These are phyloP conservation scores for Botrytis aclada DNA, from an alignment of 2,329 filamentous ascomycete species.

Conservation along the genomic window DNA sequence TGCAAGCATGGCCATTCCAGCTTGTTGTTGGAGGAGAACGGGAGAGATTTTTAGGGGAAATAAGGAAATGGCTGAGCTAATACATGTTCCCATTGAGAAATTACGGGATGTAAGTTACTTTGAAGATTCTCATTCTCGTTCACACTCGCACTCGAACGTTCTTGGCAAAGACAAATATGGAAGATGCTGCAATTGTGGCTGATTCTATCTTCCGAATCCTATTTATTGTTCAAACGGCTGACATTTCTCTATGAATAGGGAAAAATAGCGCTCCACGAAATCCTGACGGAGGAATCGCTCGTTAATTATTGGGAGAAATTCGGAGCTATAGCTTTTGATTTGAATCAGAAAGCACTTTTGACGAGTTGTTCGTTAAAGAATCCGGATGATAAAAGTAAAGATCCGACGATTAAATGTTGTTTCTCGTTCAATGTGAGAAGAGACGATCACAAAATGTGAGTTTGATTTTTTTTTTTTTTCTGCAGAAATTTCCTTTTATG, in stretches of 20 bases:
- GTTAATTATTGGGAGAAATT: conserved; percentile 99
- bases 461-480: conserved; percentile 13
- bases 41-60: conserved; percentile 97
- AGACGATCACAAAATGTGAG: conserved; percentile 95
- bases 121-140: neutral
- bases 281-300: conserved; percentile 89
- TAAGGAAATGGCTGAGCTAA: conserved; percentile 97
- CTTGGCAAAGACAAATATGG: neutral
- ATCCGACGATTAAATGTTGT: conserved; percentile 82
- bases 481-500: neutral
- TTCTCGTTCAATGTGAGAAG: conserved; percentile 96
- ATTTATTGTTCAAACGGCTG: neutral
- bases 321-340: conserved; percentile 94
- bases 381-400: conserved; percentile 64
- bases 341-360: conserved; percentile 87
- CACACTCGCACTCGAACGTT: conserved; percentile 4
- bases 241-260: conserved; percentile 54
- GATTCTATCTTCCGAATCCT: neutral
- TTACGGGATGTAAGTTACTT: conserved; percentile 76
- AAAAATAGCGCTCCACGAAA: conserved; percentile 91
- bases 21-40: conserved; percentile 94
- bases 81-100: conserved; percentile 86
- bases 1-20: conserved; percentile 97
- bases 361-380: conserved; percentile 91
- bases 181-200: conserved; percentile 12